Base-by-base conservation (phyloP, 2,329 filamentous ascomycete species). In the Aspergillus pseudoglaucus region DNA sequence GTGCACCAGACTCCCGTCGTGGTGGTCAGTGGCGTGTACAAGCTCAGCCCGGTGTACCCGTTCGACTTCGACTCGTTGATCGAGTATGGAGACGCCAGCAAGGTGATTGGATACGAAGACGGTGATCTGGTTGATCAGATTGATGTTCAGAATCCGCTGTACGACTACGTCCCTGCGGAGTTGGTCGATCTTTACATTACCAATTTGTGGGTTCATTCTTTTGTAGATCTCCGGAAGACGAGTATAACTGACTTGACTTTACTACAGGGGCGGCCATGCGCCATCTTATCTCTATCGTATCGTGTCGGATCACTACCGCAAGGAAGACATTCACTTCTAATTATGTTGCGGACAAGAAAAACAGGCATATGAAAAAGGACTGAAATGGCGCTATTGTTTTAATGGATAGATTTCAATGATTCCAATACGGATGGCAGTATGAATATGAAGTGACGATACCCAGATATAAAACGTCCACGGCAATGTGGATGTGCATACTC, bases 1-100 rank as follows among this genome's bases (percentile, higher is more conserved):
- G 83, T 86, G 55, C 85, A 90, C 60, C 82, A 85, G 55, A 88
- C 85, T 20, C 87, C 90, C 0, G 90, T 98, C 15, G 84, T 97
- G 20, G 88, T 94, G 3, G 80, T 98, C 39, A 87, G 86, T 45
- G 91, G 90, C 27, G 85, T 97, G 17, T 97, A 96, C 75, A 95
- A 95, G 70, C 80, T 98, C 47, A 94, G 88, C 57, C 90, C 93
- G 0, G 84, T 94, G 50, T 91, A 90, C 60, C 87, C 90, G 1
- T 90, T 90, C 59, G 84, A 93, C 59, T 84, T 87, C 46, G 85
- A 89, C 54, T 82, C 83, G 4, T 73, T 95, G 51, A 87, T 95
- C 49, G 91, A 96, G 70, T 89, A 89, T 72, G 91, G 89, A 14
- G 84, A 90, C 64, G 82, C 90, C 1, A 83, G 85, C 46, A 85